These are phyloP conservation scores for Fusarium buxicola DNA, from an alignment of 2,329 filamentous ascomycete species.

Conservation along the genomic window DNA sequence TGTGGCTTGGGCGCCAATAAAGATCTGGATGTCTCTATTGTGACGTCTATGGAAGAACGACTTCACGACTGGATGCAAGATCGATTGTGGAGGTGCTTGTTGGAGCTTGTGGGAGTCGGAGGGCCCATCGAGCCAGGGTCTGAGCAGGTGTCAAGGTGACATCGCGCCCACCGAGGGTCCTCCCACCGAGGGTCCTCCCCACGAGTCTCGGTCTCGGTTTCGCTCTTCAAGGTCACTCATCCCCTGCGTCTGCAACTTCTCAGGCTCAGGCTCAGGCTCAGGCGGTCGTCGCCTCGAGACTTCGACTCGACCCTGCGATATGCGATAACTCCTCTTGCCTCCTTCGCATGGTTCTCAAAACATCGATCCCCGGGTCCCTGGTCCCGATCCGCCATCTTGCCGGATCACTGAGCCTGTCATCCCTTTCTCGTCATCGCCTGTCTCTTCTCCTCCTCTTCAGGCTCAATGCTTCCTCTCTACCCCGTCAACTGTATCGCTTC, in stretches of 20 bases:
- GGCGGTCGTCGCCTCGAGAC: slow-evolving; percentile 21
- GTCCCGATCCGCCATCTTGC: slow-evolving; percentile 28
- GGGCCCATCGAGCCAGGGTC: slow-evolving; percentile 42
- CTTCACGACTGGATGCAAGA: slow-evolving; percentile 33
- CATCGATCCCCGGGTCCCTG: slow-evolving; percentile 35
- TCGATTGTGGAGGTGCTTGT: slow-evolving; percentile 36
- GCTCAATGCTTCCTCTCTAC: neutral
- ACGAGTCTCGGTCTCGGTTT: slow-evolving; percentile 23
- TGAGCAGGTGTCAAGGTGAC: slow-evolving; percentile 40
- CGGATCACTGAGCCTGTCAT: slow-evolving; percentile 29
- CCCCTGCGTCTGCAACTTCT: slow-evolving; percentile 32
- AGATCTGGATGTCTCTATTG: slow-evolving; percentile 23
- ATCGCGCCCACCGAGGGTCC: slow-evolving; percentile 37
- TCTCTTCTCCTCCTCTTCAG: slow-evolving; percentile 15
- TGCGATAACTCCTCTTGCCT: slow-evolving; percentile 39
- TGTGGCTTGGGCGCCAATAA: slow-evolving; percentile 19
- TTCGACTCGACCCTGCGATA: slow-evolving; percentile 25
- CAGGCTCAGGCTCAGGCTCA: too few relatives aligned
- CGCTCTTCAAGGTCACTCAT: slow-evolving; percentile 28
- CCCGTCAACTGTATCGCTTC: slow-evolving; percentile 10
- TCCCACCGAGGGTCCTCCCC: slow-evolving; percentile 38
- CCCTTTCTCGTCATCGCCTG: slow-evolving; percentile 12
- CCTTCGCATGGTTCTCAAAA: slow-evolving; percentile 32
- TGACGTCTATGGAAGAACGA: slow-evolving; percentile 19
- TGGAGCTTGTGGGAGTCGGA: slow-evolving; percentile 44